Evolutionary conservation across 768 basidiomycete species (phyloP), one percentile per base, ranked within the genome.

Genomic region (Lactarius deliciosus): DNA sequence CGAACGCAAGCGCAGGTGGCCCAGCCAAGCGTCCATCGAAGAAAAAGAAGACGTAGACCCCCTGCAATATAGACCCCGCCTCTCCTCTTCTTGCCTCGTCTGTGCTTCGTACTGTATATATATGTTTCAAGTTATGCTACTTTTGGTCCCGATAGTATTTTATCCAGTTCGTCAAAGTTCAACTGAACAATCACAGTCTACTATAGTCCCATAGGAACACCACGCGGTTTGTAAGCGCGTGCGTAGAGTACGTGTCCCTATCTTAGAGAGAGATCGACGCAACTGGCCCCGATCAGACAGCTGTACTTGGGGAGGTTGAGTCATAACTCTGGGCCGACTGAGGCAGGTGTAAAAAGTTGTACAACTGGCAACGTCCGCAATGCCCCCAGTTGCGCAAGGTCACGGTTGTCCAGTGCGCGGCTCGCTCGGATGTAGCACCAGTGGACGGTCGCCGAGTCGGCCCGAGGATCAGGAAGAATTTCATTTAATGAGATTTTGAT

Each of bases 11-110:
- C 78, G 10, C 80, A 82, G 9, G 75, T 82, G n/a, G 76, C 77
- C 20, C 60, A 25, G 34, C 63, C 10, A 90, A 88, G 76, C 80
- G 86, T 66, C 79, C 83, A 54, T 75, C 82, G 25, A 89, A 91
- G 80, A 88, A 87, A 77, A 90, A 87, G 78, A 90, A 86, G 75
- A 85, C 85, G 9, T 86, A 72, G 58, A 55, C 45, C 25, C 18
- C 20, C 11, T 38, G 50, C 18, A n/a, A 20, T 15, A 11, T 15
- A n/a, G 55, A 9, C 34, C 38, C 20, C 8, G 28, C 32, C 20
- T 54, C 25, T 13, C 16, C 25, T 13, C n/a, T 45, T 55, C 38
- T 64, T 54, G 58, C 55, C 40, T 65, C 36, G 54, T 43, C 3
- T 55, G 22, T 59, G 13, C 13, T 55, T 15, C 13, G n/a, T 43